A percentile compares a stretch with the other conserved stretches of the same genome.
Evolutionary conservation across 306 rosid species (phyloP).

Genomic region (Echinosophora koreensis): DNA sequence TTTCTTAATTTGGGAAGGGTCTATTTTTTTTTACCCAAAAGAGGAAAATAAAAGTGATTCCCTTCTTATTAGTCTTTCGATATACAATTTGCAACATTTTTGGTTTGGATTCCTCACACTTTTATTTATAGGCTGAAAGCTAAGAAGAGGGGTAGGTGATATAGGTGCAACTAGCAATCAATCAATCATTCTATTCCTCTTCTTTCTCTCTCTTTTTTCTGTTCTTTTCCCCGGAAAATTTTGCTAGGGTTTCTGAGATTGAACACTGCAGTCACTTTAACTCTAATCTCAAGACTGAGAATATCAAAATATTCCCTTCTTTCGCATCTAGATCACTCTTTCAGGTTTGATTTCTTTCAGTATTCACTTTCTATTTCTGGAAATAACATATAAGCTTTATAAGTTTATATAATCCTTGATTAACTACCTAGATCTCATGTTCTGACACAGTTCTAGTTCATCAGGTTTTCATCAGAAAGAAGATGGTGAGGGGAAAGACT

Average conservation of each 20-base stretch:
- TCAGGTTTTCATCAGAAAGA: slow-evolving; percentile 2
- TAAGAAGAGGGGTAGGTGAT: background rate
- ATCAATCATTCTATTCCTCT: slow-evolving; percentile 21
- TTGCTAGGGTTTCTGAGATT: slow-evolving; percentile 53
- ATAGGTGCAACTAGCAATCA: slow-evolving; percentile 28
- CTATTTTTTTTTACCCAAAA: slow-evolving; percentile 60
- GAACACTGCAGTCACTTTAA: slow-evolving; percentile 1
- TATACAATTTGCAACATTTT: slow-evolving; percentile 44
- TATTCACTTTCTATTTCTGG: slow-evolving; percentile 46
- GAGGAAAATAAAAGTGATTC: slow-evolving; percentile 60
- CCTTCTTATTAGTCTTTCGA: slow-evolving; percentile 46
- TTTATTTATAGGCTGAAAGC: background rate
- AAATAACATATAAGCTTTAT: slow-evolving; percentile 7
- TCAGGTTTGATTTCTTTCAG: slow-evolving; percentile 45
- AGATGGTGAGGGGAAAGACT: slow-evolving; percentile 93
- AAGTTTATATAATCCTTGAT: background rate
- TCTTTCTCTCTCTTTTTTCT: background rate
- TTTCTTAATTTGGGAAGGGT: slow-evolving; percentile 64
- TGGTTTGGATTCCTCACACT: background rate
- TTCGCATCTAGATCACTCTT: background rate
- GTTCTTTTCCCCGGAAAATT: background rate
- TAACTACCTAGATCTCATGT: slow-evolving; percentile 41
- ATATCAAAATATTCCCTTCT: slow-evolving; percentile 28
- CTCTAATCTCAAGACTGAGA: slow-evolving; percentile 8
- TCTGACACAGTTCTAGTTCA: slow-evolving; percentile 8